Evolutionary conservation across 1,284 basidiomycete genomes (phyloP).

Genomic region (Blastosporella zonata): DNA sequence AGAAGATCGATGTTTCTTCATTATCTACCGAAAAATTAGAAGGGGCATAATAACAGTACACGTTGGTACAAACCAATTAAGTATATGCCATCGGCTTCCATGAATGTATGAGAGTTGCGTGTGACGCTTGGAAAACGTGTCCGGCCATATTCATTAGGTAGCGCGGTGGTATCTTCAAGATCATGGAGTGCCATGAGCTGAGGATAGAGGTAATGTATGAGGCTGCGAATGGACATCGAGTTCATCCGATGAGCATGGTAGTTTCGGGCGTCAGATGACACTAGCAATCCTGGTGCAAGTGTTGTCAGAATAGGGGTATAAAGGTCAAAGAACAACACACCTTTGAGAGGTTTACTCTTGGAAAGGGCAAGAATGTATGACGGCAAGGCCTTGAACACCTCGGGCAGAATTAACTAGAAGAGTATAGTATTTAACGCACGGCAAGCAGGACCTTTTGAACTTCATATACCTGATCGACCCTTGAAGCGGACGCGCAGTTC

Average conservation of each 20-base stretch:
- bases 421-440: conserved; percentile 5
- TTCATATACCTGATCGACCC: conserved; percentile 70
- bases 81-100: conserved; percentile 92
- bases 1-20: conserved; percentile 87
- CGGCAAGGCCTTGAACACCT: conserved; percentile 89
- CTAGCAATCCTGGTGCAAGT: conserved; percentile 62
- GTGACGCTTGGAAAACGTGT: conserved; percentile 78
- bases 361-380: conserved; percentile 82
- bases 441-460: background rate
- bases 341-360: conserved; percentile 93
- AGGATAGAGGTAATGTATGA: conserved; percentile 87
- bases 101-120: conserved; percentile 82
- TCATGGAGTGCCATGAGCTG: conserved; percentile 88
- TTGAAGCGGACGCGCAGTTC: conserved; percentile 85
- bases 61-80: conserved; percentile 64
- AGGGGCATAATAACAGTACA: background rate
- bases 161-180: conserved; percentile 69
- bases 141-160: conserved; percentile 61
- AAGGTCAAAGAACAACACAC: conserved; percentile 34
- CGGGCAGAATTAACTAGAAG: conserved; percentile 85
- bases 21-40: conserved; percentile 62
- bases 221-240: conserved; percentile 64
- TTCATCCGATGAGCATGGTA: conserved; percentile 80
- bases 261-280: conserved; percentile 91
- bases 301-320: conserved; percentile 3